Percentiles rank a stretch among this genome's conserved stretches.
These are phyloP conservation scores for Carex pumila DNA, from an alignment of 176 grass and related monocot genomes.

Conservation along the genomic window DNA sequence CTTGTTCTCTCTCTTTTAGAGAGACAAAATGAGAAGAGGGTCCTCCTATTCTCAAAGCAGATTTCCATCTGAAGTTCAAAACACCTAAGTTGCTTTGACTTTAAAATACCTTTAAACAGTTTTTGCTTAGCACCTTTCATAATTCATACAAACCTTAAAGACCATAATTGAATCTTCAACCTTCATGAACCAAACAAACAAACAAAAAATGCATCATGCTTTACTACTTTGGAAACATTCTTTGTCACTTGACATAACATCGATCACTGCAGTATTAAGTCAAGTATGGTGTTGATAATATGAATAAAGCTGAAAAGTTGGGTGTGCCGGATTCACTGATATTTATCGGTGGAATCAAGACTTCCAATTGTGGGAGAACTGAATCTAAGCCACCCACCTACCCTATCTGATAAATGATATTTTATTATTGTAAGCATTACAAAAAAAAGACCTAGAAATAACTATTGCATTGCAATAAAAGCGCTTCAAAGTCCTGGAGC, in stretches of 20 bases:
- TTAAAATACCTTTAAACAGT: not conserved
- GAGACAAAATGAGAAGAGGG: too few relatives aligned
- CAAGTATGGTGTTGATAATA: not conserved
- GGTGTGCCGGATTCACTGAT: not conserved
- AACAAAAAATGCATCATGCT: not conserved
- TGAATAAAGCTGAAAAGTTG: not conserved
- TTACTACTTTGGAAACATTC: too few relatives aligned
- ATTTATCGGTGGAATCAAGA: not conserved
- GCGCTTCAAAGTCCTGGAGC: not conserved
- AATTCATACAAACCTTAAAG: not conserved
- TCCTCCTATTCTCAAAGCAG: too few relatives aligned
- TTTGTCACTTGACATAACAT: too few relatives aligned
- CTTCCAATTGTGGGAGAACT: not conserved
- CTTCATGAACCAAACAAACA: not conserved
- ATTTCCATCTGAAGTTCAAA: too few relatives aligned
- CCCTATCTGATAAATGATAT: not conserved
- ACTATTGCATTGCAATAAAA: not conserved
- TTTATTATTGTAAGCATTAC: not conserved
- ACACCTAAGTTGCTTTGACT: not conserved
- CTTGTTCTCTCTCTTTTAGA: too few relatives aligned
- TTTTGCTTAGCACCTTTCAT: not conserved
- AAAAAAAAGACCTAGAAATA: not conserved
- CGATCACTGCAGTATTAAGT: too few relatives aligned
- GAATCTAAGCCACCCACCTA: not conserved
- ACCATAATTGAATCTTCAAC: not conserved